These are phyloP conservation scores for Anisogramma anomala DNA, from an alignment of 2,329 filamentous ascomycete species.

Conservation along the genomic window DNA sequence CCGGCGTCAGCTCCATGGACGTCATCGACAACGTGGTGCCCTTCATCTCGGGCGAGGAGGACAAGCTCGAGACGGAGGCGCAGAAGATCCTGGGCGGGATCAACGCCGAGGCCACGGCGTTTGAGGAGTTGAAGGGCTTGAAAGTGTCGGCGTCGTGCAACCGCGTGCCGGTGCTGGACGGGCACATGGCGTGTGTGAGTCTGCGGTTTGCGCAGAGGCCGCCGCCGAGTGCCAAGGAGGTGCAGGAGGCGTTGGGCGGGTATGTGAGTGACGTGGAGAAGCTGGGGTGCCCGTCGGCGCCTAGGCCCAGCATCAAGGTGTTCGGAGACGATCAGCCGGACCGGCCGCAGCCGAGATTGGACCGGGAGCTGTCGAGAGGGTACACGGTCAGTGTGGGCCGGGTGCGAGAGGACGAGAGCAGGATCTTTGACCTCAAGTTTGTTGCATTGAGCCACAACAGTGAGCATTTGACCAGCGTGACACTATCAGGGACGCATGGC, in stretches of 20 bases:
- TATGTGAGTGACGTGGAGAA: constrained; percentile 75
- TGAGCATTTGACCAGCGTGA: constrained; percentile 25
- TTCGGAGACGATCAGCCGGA: constrained; percentile 67
- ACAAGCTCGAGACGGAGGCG: constrained; percentile 90
- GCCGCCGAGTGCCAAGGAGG: constrained; percentile 60
- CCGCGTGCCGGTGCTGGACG: constrained; percentile 86
- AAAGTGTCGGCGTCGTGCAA: constrained; percentile 82
- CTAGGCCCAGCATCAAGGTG: constrained; percentile 68
- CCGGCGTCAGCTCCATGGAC: constrained; percentile 86
- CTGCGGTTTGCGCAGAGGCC: constrained; percentile 68
- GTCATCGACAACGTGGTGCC: constrained; percentile 94
- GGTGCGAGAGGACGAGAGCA: constrained; percentile 72
- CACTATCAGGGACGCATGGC: constrained; percentile 6
- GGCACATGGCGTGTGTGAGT: constrained; percentile 90
- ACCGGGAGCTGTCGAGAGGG: constrained; percentile 72
- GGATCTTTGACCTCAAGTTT: constrained; percentile 91
- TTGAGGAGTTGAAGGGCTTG: constrained; percentile 62
- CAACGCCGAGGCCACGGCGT: constrained; percentile 59
- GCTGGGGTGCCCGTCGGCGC: constrained; percentile 79
- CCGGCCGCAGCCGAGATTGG: constrained; percentile 80
- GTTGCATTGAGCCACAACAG: constrained; percentile 78
- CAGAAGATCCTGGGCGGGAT: constrained; percentile 82
- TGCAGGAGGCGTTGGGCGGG: constrained; percentile 65
- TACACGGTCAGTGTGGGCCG: constrained; percentile 88
- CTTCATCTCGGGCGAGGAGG: constrained; percentile 86